These are phyloP conservation scores for Calonectria pseudoturangicola DNA, from an alignment of 2,329 filamentous ascomycete genomes.

Conservation along the genomic window DNA sequence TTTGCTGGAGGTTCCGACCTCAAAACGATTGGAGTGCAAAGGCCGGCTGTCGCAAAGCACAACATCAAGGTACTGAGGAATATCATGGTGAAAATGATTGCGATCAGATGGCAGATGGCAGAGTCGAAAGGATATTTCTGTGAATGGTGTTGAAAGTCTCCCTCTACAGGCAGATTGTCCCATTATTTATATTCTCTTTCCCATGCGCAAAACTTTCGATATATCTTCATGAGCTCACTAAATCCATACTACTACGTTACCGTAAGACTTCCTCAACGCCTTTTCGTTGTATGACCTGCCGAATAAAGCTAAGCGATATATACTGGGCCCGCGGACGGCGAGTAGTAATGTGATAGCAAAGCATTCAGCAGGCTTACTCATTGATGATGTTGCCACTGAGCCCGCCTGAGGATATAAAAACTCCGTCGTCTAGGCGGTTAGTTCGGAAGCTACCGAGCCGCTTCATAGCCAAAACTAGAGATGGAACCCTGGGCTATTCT, in stretches of 20 bases:
- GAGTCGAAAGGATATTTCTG: not conserved
- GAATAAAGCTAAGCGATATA: slow-evolving; percentile 10
- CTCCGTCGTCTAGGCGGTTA: not conserved
- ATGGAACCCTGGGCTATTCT: not conserved
- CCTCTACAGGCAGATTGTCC: not conserved
- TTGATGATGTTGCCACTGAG: slow-evolving; percentile 1
- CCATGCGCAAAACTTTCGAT: not conserved
- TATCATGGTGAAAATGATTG: not conserved
- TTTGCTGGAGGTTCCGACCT: slow-evolving; percentile 23
- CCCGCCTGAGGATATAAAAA: slow-evolving; percentile 2
- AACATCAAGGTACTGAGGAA: slow-evolving; percentile 16
- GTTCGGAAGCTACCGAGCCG: not conserved
- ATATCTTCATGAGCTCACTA: not conserved
- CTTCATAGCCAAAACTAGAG: not conserved
- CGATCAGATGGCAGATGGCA: not conserved
- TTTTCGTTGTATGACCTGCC: slow-evolving; percentile 3
- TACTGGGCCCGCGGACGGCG: not conserved
- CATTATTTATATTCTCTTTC: not conserved
- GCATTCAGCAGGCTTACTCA: slow-evolving; percentile 14
- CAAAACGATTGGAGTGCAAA: slow-evolving; percentile 22
- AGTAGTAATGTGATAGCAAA: not conserved
- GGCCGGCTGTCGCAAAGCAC: slow-evolving; percentile 26
- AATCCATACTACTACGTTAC: not conserved
- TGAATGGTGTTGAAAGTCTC: not conserved
- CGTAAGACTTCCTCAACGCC: not conserved